Evolutionary conservation across 495 filamentous ascomycete species (phyloP), one percentile per base, ranked within the genome.

Genomic region (Xylaria acuta): DNA sequence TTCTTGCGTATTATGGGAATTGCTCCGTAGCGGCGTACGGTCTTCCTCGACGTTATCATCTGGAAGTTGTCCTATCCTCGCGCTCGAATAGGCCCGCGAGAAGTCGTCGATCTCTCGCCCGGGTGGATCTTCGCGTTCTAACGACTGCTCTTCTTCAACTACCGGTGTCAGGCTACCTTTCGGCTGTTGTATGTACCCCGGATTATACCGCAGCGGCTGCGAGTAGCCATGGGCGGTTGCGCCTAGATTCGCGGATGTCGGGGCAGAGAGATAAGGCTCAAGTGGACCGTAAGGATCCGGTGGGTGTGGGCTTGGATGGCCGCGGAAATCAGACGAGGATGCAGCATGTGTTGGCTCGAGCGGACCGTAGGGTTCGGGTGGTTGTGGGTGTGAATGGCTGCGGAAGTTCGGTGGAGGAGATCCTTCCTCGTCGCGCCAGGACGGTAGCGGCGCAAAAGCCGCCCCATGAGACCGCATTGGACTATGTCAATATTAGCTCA

Each of bases 31-130:
- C 7, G 69, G 73, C 36, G 65, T 58, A n/a, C 25, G 72, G 38
- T 74, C 74, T 27, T 72, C 70, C 27, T 66, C 70, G 11, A 20
- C 30, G 22, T 22, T 63, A 1, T 76, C 72, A 8, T 80, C 77
- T 47, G 75, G 63, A n/a, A 81, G 78, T 72, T 81, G 80, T 68
- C 81, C 83, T 30, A 85, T 85, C 32, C 79, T 75, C 0, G 77
- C 81, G 40, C 79, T 78, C 40, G 80, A 79, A 32, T 77, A 85
- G 43, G 82, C 79, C 22, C 78, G 79, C 58, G 79, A 80, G 70
- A 84, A 86, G 45, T 83, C 82, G 53, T 84, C 82, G 58, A 82
- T 78, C 71, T 81, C 82, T 16, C 80, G 73, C 25, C 80, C 81
- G 53, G 67, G 64, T 7, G 71, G 38, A 9, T 68, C 71, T n/a